Evolutionary conservation across 345 rosid species (phyloP), one percentile per base, ranked within the genome.

Genomic region (Barbarea vulgaris): DNA sequence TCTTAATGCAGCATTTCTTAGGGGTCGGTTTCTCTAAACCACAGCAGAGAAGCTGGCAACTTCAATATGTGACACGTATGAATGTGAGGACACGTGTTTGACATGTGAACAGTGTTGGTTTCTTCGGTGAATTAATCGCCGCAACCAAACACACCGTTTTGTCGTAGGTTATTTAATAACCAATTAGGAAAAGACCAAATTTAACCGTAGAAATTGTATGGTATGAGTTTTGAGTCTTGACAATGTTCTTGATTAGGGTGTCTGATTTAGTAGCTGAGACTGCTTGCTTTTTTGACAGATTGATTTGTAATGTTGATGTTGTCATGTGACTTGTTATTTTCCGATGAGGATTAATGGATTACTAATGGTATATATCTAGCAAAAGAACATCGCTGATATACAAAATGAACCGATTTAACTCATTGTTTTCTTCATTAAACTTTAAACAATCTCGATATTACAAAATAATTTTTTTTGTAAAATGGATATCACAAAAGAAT

Each of bases 31-130:
- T 9, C 55, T 39, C 13, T 48, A 37, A 70, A 14, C 56, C 55
- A 22, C 57, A 36, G 7, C 33, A 53, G 62, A 53, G 52, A 70
- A 64, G 61, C 48, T 77, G 72, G 68, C 67, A 46, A 17, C 28
- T 3, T 22, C 8, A 11, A 9, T 18, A 12, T 18, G 13, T 7
- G 81, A 77, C 81, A 77, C 63, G 67, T 71, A 60, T 47, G 11
- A 7, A 18, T 6, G 11, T 55, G 4, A 13, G 14, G 76, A 70
- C 80, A 71, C 61, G 67, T 64, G 54, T 47, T 18, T 25, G 12
- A 8, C 15, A 67, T 0, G 39, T 48, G 37, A 28, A 27, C 42
- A 31, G 22, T 30, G 33, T 30, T 30, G 33, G 33, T 30, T 30
- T 30, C 6, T 30, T 30, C 1, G 5, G 33, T 30, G 33, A 30